phyloP scores from a whole-genome alignment of 2,329 filamentous ascomycete genomes.

The Alternaria arbusti region DNA sequence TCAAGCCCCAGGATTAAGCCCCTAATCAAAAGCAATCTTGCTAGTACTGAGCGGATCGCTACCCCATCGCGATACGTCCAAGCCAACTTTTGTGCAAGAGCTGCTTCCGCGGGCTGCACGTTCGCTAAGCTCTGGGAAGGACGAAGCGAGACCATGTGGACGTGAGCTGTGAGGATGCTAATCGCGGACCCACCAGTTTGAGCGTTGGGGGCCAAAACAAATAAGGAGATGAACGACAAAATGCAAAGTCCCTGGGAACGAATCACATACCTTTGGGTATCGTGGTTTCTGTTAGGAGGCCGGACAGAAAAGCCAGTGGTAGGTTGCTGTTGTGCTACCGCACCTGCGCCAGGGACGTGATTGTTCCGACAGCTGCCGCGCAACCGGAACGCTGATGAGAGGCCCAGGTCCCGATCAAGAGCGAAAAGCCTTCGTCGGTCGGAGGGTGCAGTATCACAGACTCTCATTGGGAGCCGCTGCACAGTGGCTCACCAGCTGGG shows the following conservation, averaged over 20 bases:
- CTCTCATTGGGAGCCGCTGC: slow-evolving; percentile 28
- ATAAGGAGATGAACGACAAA: slow-evolving; percentile 13
- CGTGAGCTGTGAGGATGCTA: slow-evolving; percentile 17
- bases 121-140: slow-evolving; percentile 12
- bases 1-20: slow-evolving; percentile 28
- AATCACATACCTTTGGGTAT: slow-evolving; percentile 8
- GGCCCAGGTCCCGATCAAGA: slow-evolving; percentile 26
- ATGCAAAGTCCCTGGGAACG: slow-evolving; percentile 1
- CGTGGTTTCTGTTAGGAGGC: slow-evolving; percentile 13
- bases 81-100: slow-evolving; percentile 18
- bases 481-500: slow-evolving; percentile 28
- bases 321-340: slow-evolving; percentile 28
- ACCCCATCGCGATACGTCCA: slow-evolving; percentile 23
- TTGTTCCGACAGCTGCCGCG: slow-evolving; percentile 16
- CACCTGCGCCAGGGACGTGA: slow-evolving; percentile 32
- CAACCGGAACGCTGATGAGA: slow-evolving; percentile 31
- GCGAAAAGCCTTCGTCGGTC: slow-evolving; percentile 12
- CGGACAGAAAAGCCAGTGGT: slow-evolving; percentile 18
- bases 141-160: slow-evolving; percentile 18
- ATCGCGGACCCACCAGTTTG: slow-evolving; percentile 21
- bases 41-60: slow-evolving; percentile 30
- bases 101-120: slow-evolving; percentile 21
- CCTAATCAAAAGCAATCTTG: slow-evolving; percentile 36
- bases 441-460: slow-evolving; percentile 21
- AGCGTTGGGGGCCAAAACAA: slow-evolving; percentile 30